Base-by-base conservation (phyloP, 2,329 filamentous ascomycete genomes). In the Phyllachora maydis region DNA sequence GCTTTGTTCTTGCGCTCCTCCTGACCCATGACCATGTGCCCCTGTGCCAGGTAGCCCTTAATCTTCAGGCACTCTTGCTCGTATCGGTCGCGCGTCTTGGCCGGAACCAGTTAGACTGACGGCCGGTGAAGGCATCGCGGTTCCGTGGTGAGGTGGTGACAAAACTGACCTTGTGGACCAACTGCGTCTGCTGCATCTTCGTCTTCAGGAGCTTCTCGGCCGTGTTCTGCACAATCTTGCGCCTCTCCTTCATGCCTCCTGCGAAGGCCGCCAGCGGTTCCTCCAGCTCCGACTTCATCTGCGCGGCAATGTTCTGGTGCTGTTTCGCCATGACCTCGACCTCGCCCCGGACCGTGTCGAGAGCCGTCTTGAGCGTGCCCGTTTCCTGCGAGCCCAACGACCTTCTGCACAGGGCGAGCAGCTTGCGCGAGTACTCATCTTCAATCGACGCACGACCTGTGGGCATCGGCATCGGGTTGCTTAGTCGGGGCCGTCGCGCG, bases 21-120 rank as follows among this genome's bases (percentile, higher is more conserved):
- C 38, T 98, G 88, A 9, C 88, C 88, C 88, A 98, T 98, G 28
- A 98, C 88, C 88, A 98, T 98, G 45, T 98, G 90, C 7, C 88
- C 88, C 49, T 98, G 88, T 4, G 90, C 88, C 4, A 98, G 66
- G 42, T 98, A 98, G 18, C 88, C 88, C 50, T 98, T 98, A 46
- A 98, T 95, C 45, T 92, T 88, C 21, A 98, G 59, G 43, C 85
- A 95, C 37, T 98, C 90, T 47, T 98, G 85, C 49, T 98, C 88
- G 44, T 90, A 98, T 23, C 75, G 74, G 49, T 98, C 88, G 34
- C 88, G 67, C 10, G 83, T 77, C 75, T 81, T 5, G 12, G 6
- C 12, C 8, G 4, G 11, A 7, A 9, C 15, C 16, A n/a, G 7
- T 18, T 31, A 5, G 11, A 8, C n/a, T 22, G 31, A 38, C 14